phyloP scores from a whole-genome alignment of 371 early-diverging fungal genomes.

The Syncephalis fuscata region DNA sequence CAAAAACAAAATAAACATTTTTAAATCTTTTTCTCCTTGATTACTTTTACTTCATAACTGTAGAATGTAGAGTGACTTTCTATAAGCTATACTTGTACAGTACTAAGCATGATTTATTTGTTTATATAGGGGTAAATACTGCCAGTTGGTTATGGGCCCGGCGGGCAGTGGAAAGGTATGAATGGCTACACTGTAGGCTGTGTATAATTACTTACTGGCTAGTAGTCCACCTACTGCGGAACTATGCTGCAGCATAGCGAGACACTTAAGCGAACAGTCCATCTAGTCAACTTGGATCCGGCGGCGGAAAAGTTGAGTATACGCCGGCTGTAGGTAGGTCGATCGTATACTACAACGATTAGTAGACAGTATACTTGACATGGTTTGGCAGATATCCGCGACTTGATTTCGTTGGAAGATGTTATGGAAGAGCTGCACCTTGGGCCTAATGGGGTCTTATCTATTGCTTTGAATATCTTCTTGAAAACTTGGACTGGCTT shows the following conservation, averaged over 20 bases:
- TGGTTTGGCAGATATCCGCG: slow-evolving; percentile 64
- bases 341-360: neutral
- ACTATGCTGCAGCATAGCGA: slow-evolving; percentile 88
- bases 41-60: too few relatives aligned
- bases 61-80: too few relatives aligned
- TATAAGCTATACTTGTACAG: too few relatives aligned
- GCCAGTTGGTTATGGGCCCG: slow-evolving; percentile 97
- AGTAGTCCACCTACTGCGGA: slow-evolving; percentile 85
- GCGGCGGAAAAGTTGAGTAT: slow-evolving; percentile 92
- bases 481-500: slow-evolving; percentile 92
- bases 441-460: slow-evolving; percentile 99
- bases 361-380: neutral
- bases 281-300: slow-evolving; percentile 97
- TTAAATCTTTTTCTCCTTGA: too few relatives aligned
- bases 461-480: slow-evolving; percentile 73
- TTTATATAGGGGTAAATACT: slow-evolving; percentile 72
- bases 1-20: too few relatives aligned
- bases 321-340: slow-evolving; percentile 60
- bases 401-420: slow-evolving; percentile 91
- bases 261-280: slow-evolving; percentile 61
- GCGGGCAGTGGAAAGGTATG: slow-evolving; percentile 88
- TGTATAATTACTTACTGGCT: neutral
- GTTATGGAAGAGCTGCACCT: slow-evolving; percentile 94
- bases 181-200: neutral
- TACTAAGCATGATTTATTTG: too few relatives aligned